Conservation (phyloP, 768 basidiomycete genomes). For the Xerocomus potaroensis region DNA sequence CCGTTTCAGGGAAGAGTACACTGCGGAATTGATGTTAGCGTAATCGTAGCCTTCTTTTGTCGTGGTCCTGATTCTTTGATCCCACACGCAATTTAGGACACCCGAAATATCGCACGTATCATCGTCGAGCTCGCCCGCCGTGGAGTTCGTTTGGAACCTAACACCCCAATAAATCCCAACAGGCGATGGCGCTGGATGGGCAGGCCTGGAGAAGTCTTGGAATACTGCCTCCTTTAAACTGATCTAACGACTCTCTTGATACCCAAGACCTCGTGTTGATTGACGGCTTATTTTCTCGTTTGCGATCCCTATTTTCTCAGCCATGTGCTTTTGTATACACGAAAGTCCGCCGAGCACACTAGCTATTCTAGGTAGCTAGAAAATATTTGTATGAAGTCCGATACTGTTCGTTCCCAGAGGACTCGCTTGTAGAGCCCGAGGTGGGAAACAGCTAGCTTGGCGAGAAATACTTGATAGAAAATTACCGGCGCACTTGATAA, state of each 20-base stretch:
- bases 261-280: too few relatives aligned
- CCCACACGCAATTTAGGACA: slow-evolving; percentile 52
- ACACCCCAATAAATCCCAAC: slow-evolving; percentile 61
- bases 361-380: too few relatives aligned
- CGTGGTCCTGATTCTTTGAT: slow-evolving; percentile 3
- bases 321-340: too few relatives aligned
- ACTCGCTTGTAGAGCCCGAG: too few relatives aligned
- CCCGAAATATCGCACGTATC: slow-evolving; percentile 84
- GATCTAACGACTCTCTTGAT: neutral
- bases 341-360: too few relatives aligned
- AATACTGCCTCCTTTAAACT: slow-evolving; percentile 32
- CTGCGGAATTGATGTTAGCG: slow-evolving; percentile 85
- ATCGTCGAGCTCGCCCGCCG: slow-evolving; percentile 71
- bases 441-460: too few relatives aligned
- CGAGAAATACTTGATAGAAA: too few relatives aligned
- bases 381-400: too few relatives aligned
- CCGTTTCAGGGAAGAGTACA: slow-evolving; percentile 83
- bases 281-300: neutral
- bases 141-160: slow-evolving; percentile 66
- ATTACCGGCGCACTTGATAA: neutral
- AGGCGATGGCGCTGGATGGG: slow-evolving; percentile 88
- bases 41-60: neutral
- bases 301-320: neutral
- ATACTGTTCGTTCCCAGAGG: too few relatives aligned
- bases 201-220: slow-evolving; percentile 61